phyloP scores from a whole-genome alignment of 352 stramenopile species.

The Globisporangium splendens region DNA sequence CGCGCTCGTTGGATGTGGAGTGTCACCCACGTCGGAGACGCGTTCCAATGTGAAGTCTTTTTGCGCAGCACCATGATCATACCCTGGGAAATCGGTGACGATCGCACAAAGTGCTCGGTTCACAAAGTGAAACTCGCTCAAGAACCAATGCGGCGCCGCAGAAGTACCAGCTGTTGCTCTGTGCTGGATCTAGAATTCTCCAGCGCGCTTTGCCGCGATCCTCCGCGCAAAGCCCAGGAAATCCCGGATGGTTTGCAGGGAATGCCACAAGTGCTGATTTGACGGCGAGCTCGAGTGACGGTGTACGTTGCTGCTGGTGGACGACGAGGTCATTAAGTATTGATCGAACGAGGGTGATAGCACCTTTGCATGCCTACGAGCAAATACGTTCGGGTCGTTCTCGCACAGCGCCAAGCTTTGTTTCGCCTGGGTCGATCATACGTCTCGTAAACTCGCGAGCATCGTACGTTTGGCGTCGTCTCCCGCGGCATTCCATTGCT shows the following conservation, averaged over 20 bases:
- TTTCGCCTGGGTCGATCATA: constrained; percentile 33
- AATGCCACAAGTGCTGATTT: constrained; percentile 12
- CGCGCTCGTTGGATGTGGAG: not conserved
- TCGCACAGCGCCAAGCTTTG: constrained; percentile 34
- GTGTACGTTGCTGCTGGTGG: not conserved
- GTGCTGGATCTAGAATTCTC: constrained; percentile 1
- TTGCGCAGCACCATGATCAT: constrained; percentile 1
- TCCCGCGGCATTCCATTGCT: constrained; percentile 8
- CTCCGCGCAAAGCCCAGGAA: constrained; percentile 43
- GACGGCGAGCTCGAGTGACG: not conserved
- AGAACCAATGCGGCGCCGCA: constrained; percentile 18
- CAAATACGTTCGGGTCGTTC: constrained; percentile 55
- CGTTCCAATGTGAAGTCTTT: not conserved
- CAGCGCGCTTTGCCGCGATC: constrained; percentile 28
- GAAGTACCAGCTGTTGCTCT: not conserved
- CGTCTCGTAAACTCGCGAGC: constrained; percentile 17
- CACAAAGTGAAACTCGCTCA: constrained; percentile 44
- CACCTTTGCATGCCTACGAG: constrained; percentile 26
- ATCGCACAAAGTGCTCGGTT: constrained; percentile 28
- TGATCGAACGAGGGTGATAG: constrained; percentile 21
- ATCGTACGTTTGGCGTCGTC: constrained; percentile 2
- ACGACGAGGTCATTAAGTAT: not conserved
- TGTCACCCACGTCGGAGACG: not conserved
- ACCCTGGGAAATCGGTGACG: not conserved
- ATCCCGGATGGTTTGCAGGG: constrained; percentile 30